A percentile compares a stretch with the other conserved stretches of the same genome.
Conservation (phyloP, 2,329 filamentous ascomycete species). For the Pestalotiopsis sp. region DNA sequence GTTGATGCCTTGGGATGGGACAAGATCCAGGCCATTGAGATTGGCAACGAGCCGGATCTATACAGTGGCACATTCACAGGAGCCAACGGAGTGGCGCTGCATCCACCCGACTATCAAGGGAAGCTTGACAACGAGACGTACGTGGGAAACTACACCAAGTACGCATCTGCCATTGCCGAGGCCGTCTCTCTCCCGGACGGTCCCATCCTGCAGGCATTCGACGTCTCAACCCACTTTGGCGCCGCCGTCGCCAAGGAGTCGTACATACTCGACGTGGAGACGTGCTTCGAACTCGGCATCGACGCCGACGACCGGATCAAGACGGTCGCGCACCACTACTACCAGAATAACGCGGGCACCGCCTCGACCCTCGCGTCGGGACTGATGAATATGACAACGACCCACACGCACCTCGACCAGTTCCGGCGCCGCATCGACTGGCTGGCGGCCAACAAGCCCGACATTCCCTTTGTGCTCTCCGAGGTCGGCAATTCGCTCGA, state of each 20-base stretch:
- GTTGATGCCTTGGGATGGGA: slow-evolving; percentile 31
- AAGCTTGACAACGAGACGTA: slow-evolving; percentile 35
- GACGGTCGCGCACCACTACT: slow-evolving; percentile 40
- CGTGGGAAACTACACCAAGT: slow-evolving; percentile 37
- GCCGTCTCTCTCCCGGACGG: slow-evolving; percentile 27
- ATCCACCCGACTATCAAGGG: slow-evolving; percentile 37
- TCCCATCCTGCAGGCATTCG: slow-evolving; percentile 38
- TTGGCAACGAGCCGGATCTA: slow-evolving; percentile 37
- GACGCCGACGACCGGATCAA: slow-evolving; percentile 33
- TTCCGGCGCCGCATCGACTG: slow-evolving; percentile 32
- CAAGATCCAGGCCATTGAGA: slow-evolving; percentile 37
- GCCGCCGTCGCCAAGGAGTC: slow-evolving; percentile 20
- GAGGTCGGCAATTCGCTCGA: slow-evolving; percentile 39
- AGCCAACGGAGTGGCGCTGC: slow-evolving; percentile 26
- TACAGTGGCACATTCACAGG: slow-evolving; percentile 31
- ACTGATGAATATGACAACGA: slow-evolving; percentile 33
- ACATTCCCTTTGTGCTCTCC: slow-evolving; percentile 35
- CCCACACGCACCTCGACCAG: slow-evolving; percentile 31
- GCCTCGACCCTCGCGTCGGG: slow-evolving; percentile 29
- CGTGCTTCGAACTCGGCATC: slow-evolving; percentile 35
- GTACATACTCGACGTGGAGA: slow-evolving; percentile 30
- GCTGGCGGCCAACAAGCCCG: slow-evolving; percentile 32
- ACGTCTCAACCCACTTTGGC: slow-evolving; percentile 31
- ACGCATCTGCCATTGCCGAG: slow-evolving; percentile 31
- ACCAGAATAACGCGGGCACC: slow-evolving; percentile 33